Percentiles rank a stretch among this genome's conserved stretches.
Evolutionary conservation across 1,284 basidiomycete species (phyloP).

Genomic region (Puccinia sorghi): DNA sequence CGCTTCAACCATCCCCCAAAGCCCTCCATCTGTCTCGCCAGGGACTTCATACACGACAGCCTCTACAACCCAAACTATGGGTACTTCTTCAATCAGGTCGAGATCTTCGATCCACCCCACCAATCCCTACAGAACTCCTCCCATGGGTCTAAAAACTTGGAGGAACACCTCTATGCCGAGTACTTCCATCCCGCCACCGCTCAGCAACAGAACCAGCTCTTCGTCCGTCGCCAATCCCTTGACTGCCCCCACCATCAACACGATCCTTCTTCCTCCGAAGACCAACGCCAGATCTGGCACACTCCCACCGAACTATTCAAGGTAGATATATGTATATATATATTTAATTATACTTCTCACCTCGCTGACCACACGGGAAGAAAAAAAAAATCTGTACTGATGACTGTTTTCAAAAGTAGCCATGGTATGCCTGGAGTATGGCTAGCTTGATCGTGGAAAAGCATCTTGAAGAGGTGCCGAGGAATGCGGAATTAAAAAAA

Average conservation of each 20-base stretch:
- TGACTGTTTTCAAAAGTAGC: slow-evolving; percentile 62
- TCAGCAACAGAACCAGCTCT: slow-evolving; percentile 23
- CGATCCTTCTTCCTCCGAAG: slow-evolving; percentile 54
- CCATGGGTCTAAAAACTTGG: slow-evolving; percentile 48
- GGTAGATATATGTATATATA: slow-evolving; percentile 65
- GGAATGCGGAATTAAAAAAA: slow-evolving; percentile 58
- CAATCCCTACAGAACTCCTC: slow-evolving; percentile 58
- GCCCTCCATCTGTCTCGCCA: slow-evolving; percentile 85
- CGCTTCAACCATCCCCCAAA: slow-evolving; percentile 62
- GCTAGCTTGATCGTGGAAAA: slow-evolving; percentile 66
- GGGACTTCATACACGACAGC: slow-evolving; percentile 96
- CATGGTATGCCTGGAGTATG: slow-evolving; percentile 88
- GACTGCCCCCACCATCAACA: slow-evolving; percentile 59
- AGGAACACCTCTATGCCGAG: slow-evolving; percentile 69
- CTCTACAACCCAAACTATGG: slow-evolving; percentile 97
- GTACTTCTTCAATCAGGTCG: slow-evolving; percentile 89
- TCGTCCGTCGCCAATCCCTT: not conserved
- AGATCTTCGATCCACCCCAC: slow-evolving; percentile 53
- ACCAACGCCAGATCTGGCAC: slow-evolving; percentile 93
- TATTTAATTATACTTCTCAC: no score
- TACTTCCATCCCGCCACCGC: slow-evolving; percentile 61
- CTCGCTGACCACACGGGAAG: no score
- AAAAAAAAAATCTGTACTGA: no score
- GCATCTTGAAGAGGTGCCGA: slow-evolving; percentile 64
- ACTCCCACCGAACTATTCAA: slow-evolving; percentile 98